Conservation (phyloP, 2,329 filamentous ascomycete species). For the Fusarium sp. region DNA sequence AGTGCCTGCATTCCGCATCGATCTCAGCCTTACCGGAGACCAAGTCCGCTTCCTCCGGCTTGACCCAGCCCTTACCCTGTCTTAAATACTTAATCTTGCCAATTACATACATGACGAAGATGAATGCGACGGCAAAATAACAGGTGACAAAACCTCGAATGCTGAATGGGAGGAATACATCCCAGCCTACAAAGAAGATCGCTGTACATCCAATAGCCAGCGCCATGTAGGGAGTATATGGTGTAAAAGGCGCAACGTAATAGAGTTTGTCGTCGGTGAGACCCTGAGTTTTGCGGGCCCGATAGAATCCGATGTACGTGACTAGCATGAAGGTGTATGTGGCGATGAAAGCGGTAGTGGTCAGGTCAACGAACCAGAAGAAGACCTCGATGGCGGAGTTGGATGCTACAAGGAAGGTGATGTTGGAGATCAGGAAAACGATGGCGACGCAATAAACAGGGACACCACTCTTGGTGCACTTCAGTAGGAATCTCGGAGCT, state of each 20-base stretch:
- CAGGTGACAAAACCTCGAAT: constrained; percentile 61
- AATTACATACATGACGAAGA: constrained; percentile 51
- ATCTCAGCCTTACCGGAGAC: constrained; percentile 71
- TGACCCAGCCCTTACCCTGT: constrained; percentile 1
- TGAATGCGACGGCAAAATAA: constrained; percentile 68
- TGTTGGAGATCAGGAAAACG: constrained; percentile 58
- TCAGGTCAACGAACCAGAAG: constrained; percentile 64
- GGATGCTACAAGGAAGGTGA: constrained; percentile 62
- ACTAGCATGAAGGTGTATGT: constrained; percentile 60
- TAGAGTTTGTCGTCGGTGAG: constrained; percentile 57
- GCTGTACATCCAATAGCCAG: constrained; percentile 59
- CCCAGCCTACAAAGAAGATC: constrained; percentile 68
- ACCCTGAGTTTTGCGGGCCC: constrained; percentile 61
- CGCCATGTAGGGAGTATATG: constrained; percentile 62
- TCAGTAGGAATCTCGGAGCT: constrained; percentile 60
- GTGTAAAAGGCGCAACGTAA: constrained; percentile 59
- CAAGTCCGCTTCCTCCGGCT: constrained; percentile 33
- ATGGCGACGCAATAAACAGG: constrained; percentile 64
- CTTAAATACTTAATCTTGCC: constrained; percentile 59
- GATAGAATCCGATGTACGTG: constrained; percentile 57
- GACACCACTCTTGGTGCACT: constrained; percentile 68
- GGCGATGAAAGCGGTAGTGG: constrained; percentile 66
- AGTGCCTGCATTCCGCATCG: constrained; percentile 62
- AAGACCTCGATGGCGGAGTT: constrained; percentile 59
- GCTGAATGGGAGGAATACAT: constrained; percentile 63